phyloP scores from a whole-genome alignment of 2,329 filamentous ascomycete species.

The Myrmaecium sp. region DNA sequence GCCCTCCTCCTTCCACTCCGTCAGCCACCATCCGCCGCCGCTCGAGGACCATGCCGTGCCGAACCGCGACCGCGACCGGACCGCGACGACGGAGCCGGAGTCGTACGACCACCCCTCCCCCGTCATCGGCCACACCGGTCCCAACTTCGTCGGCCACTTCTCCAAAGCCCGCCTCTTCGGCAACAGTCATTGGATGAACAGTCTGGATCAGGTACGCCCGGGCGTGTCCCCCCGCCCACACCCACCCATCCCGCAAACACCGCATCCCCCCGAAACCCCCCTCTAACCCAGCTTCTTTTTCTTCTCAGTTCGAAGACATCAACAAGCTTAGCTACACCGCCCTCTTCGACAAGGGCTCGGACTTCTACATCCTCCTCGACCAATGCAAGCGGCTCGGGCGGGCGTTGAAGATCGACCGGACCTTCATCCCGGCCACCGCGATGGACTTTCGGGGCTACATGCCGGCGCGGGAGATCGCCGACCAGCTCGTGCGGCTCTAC shows the following conservation, averaged over 20 bases:
- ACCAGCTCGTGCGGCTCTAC: constrained; percentile 9
- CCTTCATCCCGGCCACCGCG: constrained; percentile 6
- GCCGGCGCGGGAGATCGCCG: constrained; percentile 4
- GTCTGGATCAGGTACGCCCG: constrained; percentile 25
- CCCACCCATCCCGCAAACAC: no score
- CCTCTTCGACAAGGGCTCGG: constrained; percentile 1
- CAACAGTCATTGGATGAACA: constrained; percentile 40
- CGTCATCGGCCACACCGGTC: neutral
- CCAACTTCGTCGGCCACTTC: neutral
- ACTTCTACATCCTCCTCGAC: neutral
- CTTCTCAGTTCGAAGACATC: constrained; percentile 9
- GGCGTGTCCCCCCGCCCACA: neutral
- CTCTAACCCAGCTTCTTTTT: constrained; percentile 4
- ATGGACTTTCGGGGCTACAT: constrained; percentile 4
- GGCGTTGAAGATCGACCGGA: constrained; percentile 8
- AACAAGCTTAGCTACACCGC: constrained; percentile 7
- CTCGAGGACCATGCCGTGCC: neutral
- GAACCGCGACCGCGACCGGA: neutral
- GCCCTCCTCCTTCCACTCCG: no score
- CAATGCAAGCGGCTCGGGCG: constrained; percentile 6
- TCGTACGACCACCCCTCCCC: neutral
- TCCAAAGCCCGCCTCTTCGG: constrained; percentile 31
- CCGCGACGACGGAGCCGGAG: neutral
- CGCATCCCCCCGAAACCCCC: no score
- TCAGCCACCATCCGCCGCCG: neutral